Evolutionary conservation across 345 rosid genomes (phyloP), one percentile per base, ranked within the genome.

Genomic region (Anacardium occidentale): DNA sequence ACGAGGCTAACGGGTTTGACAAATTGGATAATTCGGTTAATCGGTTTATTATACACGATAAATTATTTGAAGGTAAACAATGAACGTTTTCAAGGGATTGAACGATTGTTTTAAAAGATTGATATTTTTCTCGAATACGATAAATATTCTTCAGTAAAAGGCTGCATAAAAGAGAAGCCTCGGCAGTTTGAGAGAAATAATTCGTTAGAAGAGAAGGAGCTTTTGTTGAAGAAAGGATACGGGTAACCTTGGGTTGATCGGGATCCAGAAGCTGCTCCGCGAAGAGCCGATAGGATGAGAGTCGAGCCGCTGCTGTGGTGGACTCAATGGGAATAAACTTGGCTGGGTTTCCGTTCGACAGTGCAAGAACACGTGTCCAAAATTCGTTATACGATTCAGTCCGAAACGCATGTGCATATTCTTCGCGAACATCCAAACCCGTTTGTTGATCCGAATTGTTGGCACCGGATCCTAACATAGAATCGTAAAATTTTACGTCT

Each of bases 391-490:
- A 91, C 8, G 98, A 93, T 81, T 91, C 92, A 0, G 98, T 93
- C 53, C 96, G 76, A 50, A 91, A 91, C 21, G 98, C 96, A 12
- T 88, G 85, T 58, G 94, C 96, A 64, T 93, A 91, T 72, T 93
- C 98, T 75, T 89, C 98, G 0, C 88, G 84, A 0, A 93, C 85
- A 60, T 90, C 97, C 32, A 88, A 80, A 47, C 29, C 70, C 10
- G 60, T 62, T 17, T 51, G 68, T 9, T 40, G 40, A 53, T 34
- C 45, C 63, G 78, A 70, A 48, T 37, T 42, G 34, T 60, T 29
- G 7, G 70, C 55, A 5, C 50, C 78, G 8, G 80, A 72, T 37
- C 76, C 88, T 81, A 57, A 65, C 9, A 59, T 21, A 11, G 57
- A 32, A 32, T 26, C 1, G 1, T 13, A 32, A 1, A 22, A 44